Evolutionary conservation across 78 protist species (phyloP), one percentile per base, ranked within the genome.

Genomic region (Dictyostelium intermedium): DNA sequence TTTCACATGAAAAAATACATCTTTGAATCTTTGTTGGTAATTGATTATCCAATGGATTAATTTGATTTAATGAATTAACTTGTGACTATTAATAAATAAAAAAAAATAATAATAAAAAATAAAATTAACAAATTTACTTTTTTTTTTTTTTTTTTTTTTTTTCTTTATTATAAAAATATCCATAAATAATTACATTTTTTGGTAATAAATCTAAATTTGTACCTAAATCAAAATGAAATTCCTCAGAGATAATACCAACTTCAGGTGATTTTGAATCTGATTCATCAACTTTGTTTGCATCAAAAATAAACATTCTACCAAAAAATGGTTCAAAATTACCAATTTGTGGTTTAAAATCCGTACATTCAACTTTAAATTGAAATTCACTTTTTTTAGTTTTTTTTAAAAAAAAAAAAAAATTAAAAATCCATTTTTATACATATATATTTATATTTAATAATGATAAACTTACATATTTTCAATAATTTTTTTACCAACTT

Each of bases 281-380:
- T 66, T 82, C 53, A 70, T 76, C 61, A 25, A 23, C 50, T 35
- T 83, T 43, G 32, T 50, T 78, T 35, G 92, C 72, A 70, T 92
- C 96, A 70, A 84, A 92, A 9, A 92, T 37, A 69, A 85, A 84
- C 87, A 92, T 92, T 70, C 96, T 66, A 39, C 96, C 96, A 92
- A 92, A 92, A 70, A 92, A 77, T 84, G 96, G 96, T 37, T 92
- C 96, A 45, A 92, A 66, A 20, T 92, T 70, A 73, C 96, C 96
- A 41, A 92, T 47, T 63, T 66, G 41, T 41, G 91, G 61, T 63
- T 66, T 85, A 50, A 92, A 92, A 13, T 83, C 84, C 5, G 41
- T 61, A 47, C 91, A 84, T 25, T 91, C 84, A 8, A 72, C 91
- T 61, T 77, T 45, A 50, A 82, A 91, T 78, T 72, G 81, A 10